Conservation (phyloP, 495 filamentous ascomycete genomes). For the Rostrohypoxylon terebratum region DNA sequence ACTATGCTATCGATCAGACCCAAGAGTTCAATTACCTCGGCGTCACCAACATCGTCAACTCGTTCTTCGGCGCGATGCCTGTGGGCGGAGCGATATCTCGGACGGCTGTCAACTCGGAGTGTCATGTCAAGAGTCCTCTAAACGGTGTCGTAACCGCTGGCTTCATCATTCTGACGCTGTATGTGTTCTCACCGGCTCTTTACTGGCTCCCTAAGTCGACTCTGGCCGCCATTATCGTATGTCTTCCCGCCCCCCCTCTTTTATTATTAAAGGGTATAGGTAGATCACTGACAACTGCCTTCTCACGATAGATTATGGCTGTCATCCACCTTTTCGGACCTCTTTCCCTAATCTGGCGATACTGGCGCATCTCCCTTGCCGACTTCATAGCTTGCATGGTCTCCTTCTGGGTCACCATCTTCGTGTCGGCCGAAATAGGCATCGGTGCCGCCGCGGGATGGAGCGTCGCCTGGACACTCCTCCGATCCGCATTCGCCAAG, state of each 20-base stretch:
- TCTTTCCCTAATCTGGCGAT: slow-evolving; percentile 56
- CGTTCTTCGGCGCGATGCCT: slow-evolving; percentile 62
- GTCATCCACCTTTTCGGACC: slow-evolving; percentile 59
- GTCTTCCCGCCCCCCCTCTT: background rate
- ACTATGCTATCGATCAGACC: slow-evolving; percentile 61
- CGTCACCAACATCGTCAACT: slow-evolving; percentile 61
- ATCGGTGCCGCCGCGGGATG: slow-evolving; percentile 61
- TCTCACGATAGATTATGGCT: slow-evolving; percentile 52
- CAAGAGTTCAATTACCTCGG: slow-evolving; percentile 64
- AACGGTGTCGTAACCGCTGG: slow-evolving; percentile 60
- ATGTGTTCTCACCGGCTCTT: slow-evolving; percentile 60
- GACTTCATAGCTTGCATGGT: slow-evolving; percentile 64
- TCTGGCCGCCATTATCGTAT: slow-evolving; percentile 59
- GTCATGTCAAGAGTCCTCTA: slow-evolving; percentile 57
- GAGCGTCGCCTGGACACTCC: slow-evolving; percentile 59
- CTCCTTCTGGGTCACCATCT: slow-evolving; percentile 62
- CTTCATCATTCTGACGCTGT: slow-evolving; percentile 61
- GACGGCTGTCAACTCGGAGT: slow-evolving; percentile 64
- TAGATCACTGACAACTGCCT: slow-evolving; percentile 5
- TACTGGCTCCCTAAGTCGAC: slow-evolving; percentile 66
- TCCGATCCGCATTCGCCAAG: slow-evolving; percentile 57
- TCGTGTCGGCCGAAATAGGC: slow-evolving; percentile 61
- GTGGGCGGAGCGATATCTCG: slow-evolving; percentile 63
- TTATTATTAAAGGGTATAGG: background rate
- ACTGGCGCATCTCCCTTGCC: slow-evolving; percentile 62